Percentiles rank a stretch among this genome's conserved stretches.
phyloP scores from a whole-genome alignment of 176 grass and related monocot species.

The Oryza australiensis region DNA sequence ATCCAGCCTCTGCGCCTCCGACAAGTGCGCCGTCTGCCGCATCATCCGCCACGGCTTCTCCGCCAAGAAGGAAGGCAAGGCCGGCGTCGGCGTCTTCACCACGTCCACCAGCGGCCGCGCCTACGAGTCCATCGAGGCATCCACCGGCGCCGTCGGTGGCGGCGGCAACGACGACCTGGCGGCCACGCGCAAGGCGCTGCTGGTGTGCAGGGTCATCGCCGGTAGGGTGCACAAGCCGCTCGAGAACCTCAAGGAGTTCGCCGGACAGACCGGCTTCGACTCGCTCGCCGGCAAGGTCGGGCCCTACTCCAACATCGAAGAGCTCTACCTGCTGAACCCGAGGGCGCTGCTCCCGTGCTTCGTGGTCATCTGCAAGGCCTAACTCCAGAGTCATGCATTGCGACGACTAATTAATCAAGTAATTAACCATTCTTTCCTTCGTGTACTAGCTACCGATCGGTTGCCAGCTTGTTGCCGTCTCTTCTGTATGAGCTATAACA shows the following conservation, averaged over 20 bases:
- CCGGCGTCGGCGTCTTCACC: constrained; percentile 69
- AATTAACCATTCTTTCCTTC: constrained; percentile 46
- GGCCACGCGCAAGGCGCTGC: constrained; percentile 50
- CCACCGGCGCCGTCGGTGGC: not conserved
- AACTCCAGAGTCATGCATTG: not conserved
- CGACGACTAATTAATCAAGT: not conserved
- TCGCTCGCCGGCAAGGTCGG: constrained; percentile 89
- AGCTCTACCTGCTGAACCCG: constrained; percentile 90
- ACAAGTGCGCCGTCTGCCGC: constrained; percentile 71
- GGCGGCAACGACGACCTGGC: not conserved
- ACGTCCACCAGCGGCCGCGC: constrained; percentile 84
- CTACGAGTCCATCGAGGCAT: constrained; percentile 56
- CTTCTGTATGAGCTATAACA: constrained; percentile 12
- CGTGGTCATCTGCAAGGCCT: constrained; percentile 84
- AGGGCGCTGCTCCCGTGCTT: constrained; percentile 89
- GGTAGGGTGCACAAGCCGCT: constrained; percentile 87
- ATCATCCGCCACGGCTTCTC: constrained; percentile 80
- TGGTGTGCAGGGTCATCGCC: constrained; percentile 90
- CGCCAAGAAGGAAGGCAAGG: constrained; percentile 46
- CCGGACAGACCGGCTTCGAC: constrained; percentile 77
- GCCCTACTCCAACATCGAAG: constrained; percentile 86
- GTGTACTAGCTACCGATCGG: not conserved
- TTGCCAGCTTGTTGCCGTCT: constrained; percentile 30
- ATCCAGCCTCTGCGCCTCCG: constrained; percentile 62
- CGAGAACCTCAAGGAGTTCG: constrained; percentile 73